Base-by-base conservation (phyloP, 2,329 filamentous ascomycete species). In the Ophiobolus disseminans region DNA sequence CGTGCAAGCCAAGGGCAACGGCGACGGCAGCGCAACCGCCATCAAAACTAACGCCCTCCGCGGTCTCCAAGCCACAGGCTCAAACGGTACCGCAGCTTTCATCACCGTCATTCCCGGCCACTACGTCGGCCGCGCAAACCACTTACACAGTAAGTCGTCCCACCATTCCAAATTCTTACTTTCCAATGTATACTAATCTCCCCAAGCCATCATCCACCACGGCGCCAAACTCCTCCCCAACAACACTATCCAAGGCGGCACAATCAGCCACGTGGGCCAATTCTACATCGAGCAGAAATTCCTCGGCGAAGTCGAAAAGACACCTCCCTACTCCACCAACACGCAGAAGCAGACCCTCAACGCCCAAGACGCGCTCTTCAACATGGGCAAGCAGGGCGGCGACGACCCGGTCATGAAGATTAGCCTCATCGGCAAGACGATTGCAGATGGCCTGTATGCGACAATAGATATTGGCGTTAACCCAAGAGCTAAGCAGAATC, bases 221-320 rank as follows among this genome's bases (percentile, higher is more conserved):
- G 69, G 70, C 38, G 66, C 61, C 35, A 73, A 68, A 32, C 60
- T 76, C 5, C 73, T 77, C 36, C 57, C 74, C 37, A 84, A 80
- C 62, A 81, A 79, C 44, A 81, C 82, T 48, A 77, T 82, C 53
- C 68, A 71, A 31, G 80, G 76, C 50, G 75, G 76, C 13, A 75
- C 72, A 40, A 77, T 82, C 48, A 78, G 80, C 6, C 84, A 88
- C 70, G 77, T 87, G 30, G 85, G 85, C 14, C 85, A 89, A 66
- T 63, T 85, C 40, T 88, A 85, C 77, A 85, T 85, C 46, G 83
- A 88, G 66, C 80, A 86, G 64, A 74, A 76, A 53, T 78, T 88
- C 8, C 78, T 83, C 56, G 59, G 60, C 20, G 54, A 73, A 30
- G 82, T 87, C 45, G 79, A 84, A 52, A 66, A 67, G 8, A 73